Evolutionary conservation across 352 stramenopile species (phyloP), one percentile per base, ranked within the genome.

Genomic region (Phytopythium ostracodes): DNA sequence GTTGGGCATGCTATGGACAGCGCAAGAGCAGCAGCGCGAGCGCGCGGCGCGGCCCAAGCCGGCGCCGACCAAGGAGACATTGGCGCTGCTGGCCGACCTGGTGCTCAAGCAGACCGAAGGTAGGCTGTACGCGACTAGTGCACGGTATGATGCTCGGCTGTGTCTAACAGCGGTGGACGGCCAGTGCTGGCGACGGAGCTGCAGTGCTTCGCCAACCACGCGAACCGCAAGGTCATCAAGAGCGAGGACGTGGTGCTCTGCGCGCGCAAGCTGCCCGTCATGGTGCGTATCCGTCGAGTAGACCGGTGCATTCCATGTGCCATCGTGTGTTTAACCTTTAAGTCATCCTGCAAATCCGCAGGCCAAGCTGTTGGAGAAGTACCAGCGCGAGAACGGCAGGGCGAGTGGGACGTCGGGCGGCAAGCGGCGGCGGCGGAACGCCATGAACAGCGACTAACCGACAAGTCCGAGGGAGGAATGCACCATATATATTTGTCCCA

Each of bases 201-300:
- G 60, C 83, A 92, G 64, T 83, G 88, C 51, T 92, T 92, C 59
- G 81, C 83, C 17, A 69, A 75, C 49, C 83, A 92, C 58, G 80
- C 77, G 15, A 88, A 84, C 40, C 77, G 77, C 35, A 90, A 89
- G 60, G 73, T 86, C 33, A 88, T 92, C 56, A 92, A 92, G 44
- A 56, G 75, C 2, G 83, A 92, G 56, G 83, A 92, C 59, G 79
- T 92, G 43, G 62, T 77, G 36, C 71, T 92, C 22, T 80, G 80
- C 47, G 75, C 83, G 24, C 63, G 83, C n/a, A 89, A 88, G 65
- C 75, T 84, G n/a, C 63, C 79, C 2, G 69, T 58, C 50, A 63
- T 89, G 72, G 83, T 90, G 53, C 42, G n/a, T 44, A 43, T 20
- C 33, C 33, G 33, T 38, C 33, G 33, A 38, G 33, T 10, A 2